A percentile compares a stretch with the other conserved stretches of the same genome.
These are phyloP conservation scores for Jackrogersella multiformis DNA, from an alignment of 495 filamentous ascomycete species.

Conservation along the genomic window DNA sequence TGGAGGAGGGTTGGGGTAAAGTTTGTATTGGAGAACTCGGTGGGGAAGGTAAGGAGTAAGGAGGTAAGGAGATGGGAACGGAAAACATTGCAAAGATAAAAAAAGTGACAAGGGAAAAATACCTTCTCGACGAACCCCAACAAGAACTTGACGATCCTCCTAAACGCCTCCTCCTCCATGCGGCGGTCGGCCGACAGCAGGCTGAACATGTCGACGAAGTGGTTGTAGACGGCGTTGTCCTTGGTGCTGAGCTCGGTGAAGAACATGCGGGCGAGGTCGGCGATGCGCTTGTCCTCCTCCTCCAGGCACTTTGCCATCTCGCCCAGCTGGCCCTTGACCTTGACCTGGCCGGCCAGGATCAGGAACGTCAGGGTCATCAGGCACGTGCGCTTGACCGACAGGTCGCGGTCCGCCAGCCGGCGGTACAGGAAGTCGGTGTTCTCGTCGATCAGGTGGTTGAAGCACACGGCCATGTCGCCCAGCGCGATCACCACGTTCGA, in stretches of 20 bases:
- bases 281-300: conserved; percentile 90
- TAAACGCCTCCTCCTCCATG: conserved; percentile 84
- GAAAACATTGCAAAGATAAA: too few species aligned
- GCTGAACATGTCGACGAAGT: conserved; percentile 99
- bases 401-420: conserved; percentile 85
- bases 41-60: too few species aligned
- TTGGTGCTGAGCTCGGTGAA: conserved; percentile 97
- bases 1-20: too few species aligned
- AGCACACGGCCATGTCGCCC: conserved; percentile 99
- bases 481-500: conserved; percentile 97
- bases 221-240: conserved; percentile 99
- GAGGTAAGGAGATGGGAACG: too few species aligned
- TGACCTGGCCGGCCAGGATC: conserved; percentile 97
- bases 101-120: conserved; percentile 33
- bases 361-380: conserved; percentile 98
- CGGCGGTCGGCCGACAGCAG: conserved; percentile 79
- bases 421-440: conserved; percentile 98
- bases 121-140: conserved; percentile 98
- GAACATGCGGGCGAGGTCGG: conserved; percentile 96
- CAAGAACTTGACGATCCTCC: conserved; percentile 88
- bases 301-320: conserved; percentile 99
- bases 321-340: conserved; percentile 99
- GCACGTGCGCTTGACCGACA: conserved; percentile 94
- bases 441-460: conserved; percentile 99
- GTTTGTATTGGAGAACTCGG: too few species aligned